Base-by-base conservation (phyloP, 345 rosid species). In the Isatis tinctoria region DNA sequence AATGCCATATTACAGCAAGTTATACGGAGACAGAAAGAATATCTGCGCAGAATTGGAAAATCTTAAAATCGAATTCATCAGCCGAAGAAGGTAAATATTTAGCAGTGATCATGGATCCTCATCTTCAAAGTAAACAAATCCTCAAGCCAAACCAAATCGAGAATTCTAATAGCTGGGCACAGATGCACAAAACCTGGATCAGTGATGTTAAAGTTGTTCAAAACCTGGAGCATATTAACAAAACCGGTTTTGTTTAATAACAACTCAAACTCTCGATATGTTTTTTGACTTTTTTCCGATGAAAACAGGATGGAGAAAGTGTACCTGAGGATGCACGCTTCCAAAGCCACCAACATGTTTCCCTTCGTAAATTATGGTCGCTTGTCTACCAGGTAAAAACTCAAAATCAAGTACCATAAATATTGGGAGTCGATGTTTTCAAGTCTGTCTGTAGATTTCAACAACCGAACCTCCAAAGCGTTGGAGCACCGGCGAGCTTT, bases 241-340 rank as follows among this genome's bases (percentile, higher is more conserved):
- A 27, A 48, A 32, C 3, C 1, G 8, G 12, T 8, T 37, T n/a
- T 33, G 56, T 14, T 47, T 13, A 20, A 22, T 9, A 32, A 35
- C n/a, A 35, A 35, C 35, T 35, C 35, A 36, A 35, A 65, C 41
- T 10, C 30, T 49, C 12, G 18, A 3, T 45, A 11, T 10, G 24
- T n/a, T n/a, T n/a, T n/a, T n/a, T n/a, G n/a, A n/a, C 0, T 20
- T 45, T 32, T 64, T 32, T 33, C n/a, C 8, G 3, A 30, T 18
- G 58, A 7, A 33, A 47, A 65, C 68, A 65, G 32, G 40, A 64
- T 28, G 54, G 6, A 10, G 16, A 48, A 5, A 32, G 53, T 61
- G 13, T 61, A 90, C 98, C 96, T 87, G 81, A 28, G 96, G 98
- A 43, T 90, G 97, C 73, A 93, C 97, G 2, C 89, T 90, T 30